Evolutionary conservation across 2,329 filamentous ascomycete species (phyloP), one percentile per base, ranked within the genome.

Genomic region (Aspergillus novofumigatus): DNA sequence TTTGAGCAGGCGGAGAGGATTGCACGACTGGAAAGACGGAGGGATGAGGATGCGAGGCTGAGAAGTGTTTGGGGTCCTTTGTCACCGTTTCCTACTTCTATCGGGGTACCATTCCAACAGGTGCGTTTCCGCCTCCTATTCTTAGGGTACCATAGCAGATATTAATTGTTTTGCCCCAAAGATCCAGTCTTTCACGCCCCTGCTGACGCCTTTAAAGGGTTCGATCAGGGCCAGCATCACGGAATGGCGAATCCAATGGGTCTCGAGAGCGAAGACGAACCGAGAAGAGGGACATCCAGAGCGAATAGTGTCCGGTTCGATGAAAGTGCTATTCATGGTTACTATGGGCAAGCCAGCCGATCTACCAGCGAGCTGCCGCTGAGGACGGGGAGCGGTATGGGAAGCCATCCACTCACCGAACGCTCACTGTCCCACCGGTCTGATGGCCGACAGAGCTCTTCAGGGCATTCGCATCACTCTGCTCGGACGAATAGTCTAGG

Each of bases 301-400:
- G 93, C 94, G 50, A 97, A 97, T 72, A 97, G 94, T 70, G 94
- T 99, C 65, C 90, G 94, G 41, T 99, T 99, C 68, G 94, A 97
- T 70, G 93, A 97, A 72, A 96, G 91, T 69, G 92, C 93, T 14
- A 86, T 96, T 65, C 92, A 96, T 66, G 89, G 91, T 50, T 92
- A 92, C 72, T 95, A 94, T 85, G 88, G 87, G 41, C 91, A 96
- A 68, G 86, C 85, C 62, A 90, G 88, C 58, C 86, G 93, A 48
- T 88, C 92, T 55, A 93, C 91, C 11, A 86, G 90, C 49, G 94
- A 97, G 55, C 88, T 96, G 44, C 88, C 90, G 26, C 80, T 86
- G 50, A 83, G 93, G 52, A 92, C 91, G 23, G 85, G 86, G 25
- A 95, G 91, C 72, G 88, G 91, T 38, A 81, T 97, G 67, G 88